Evolutionary conservation across 768 basidiomycete genomes (phyloP).

Genomic region (Termitomyces sp.): DNA sequence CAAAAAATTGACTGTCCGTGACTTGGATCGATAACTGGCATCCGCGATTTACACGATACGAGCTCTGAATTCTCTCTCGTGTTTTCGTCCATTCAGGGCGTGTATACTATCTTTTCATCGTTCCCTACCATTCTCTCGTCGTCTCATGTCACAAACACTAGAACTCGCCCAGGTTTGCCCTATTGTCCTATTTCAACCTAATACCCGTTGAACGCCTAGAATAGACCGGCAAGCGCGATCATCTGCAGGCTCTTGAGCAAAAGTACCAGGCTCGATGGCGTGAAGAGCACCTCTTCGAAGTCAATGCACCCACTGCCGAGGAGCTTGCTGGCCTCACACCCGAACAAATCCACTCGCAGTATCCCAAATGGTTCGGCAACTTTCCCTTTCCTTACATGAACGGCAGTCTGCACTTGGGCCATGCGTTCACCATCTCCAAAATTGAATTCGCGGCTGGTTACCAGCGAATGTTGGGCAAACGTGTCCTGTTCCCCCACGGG

Average conservation of each 20-base stretch:
- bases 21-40: conserved; percentile 15
- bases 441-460: conserved; percentile 96
- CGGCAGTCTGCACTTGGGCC: conserved; percentile 93
- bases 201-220: conserved; percentile 6
- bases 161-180: conserved; percentile 55
- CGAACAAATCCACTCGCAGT: conserved; percentile 64
- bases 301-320: conserved; percentile 69
- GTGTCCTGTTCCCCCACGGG: conserved; percentile 94
- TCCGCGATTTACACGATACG: conserved; percentile 17
- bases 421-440: conserved; percentile 97
- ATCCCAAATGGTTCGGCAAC: conserved; percentile 97
- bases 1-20: conserved; percentile 11
- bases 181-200: not conserved
- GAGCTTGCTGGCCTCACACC: conserved; percentile 62
- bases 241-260: conserved; percentile 77
- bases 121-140: conserved; percentile 12
- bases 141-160: conserved; percentile 57
- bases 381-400: conserved; percentile 99
- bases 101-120: conserved; percentile 28
- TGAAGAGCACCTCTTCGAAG: conserved; percentile 75
- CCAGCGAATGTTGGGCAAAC: conserved; percentile 92
- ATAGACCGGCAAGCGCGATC: conserved; percentile 95
- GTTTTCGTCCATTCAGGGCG: conserved; percentile 27
- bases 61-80: conserved; percentile 17
- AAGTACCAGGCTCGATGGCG: conserved; percentile 84